Base-by-base conservation (phyloP, 1,284 basidiomycete genomes). In the Prillingera fragicola region DNA sequence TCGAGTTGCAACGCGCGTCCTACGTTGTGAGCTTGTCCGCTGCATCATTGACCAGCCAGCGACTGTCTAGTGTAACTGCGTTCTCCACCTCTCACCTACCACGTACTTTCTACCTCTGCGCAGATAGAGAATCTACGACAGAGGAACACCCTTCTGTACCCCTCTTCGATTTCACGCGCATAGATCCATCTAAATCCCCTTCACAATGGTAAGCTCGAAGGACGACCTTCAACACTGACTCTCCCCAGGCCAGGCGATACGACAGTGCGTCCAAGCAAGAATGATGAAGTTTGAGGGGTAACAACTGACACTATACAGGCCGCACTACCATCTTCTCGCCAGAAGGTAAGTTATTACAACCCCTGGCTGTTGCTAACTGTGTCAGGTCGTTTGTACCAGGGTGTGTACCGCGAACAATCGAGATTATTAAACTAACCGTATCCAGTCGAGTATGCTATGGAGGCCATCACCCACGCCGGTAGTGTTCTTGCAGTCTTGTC, bases 381-480 rank as follows among this genome's bases (percentile, higher is more conserved):
- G 40, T 8, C 55, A 91, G 88, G 88, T 56, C 84, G 88, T 56
- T 73, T 91, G 51, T 91, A 89, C 71, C 88, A 91, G 77, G 88
- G 88, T 90, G 14, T 34, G 45, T 45, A 27, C 15, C 23, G 29
- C 8, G 10, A 32, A 37, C 32, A 45, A 46, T 42, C 38, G 9
- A 45, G 18, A 32, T 28, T 14, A 23, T 41, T 42, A n/a, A n/a
- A 35, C 52, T 49, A 41, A 44, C 42, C 12, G 21, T 59, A 52
- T 46, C 31, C 68, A 90, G 91, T 96, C 75, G 91, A 97, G 75
- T 97, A 97, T 80, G 91, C 91, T 39, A 96, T 96, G 91, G 91
- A 97, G 69, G 91, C 91, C 51, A 96, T 97, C 77, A 92, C 89
- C 22, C 89, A 94, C 63, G 92, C 91, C 22, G 92, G 92, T 52